Percentiles rank a stretch among this genome's conserved stretches.
phyloP scores from a whole-genome alignment of 163 green algal genomes.

The Scenedesmus sp. region DNA sequence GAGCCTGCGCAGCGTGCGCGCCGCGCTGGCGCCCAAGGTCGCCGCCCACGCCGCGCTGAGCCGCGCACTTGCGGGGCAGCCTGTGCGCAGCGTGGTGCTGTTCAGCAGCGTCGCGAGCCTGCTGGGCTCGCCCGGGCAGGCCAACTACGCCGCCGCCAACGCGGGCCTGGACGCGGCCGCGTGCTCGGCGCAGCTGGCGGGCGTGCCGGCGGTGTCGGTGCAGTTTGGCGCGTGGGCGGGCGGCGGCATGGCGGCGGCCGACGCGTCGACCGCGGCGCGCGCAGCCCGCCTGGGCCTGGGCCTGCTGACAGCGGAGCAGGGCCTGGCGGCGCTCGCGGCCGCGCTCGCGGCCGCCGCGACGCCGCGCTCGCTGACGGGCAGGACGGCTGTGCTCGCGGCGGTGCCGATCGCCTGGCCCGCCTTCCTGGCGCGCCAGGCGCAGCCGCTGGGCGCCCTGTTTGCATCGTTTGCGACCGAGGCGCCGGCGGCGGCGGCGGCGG shows the following conservation, averaged over 20 bases:
- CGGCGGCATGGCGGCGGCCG: constrained; percentile 73
- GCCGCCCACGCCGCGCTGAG: too few relatives aligned
- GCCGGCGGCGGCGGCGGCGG: neutral
- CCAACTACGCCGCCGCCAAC: constrained; percentile 85
- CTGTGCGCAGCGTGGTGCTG: too few relatives aligned
- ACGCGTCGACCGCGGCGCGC: constrained; percentile 59
- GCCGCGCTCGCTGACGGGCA: neutral
- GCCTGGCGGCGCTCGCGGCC: constrained; percentile 56
- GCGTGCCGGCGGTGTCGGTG: constrained; percentile 54
- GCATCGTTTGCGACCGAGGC: neutral
- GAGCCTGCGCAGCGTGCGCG: constrained; percentile 1
- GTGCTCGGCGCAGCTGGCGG: constrained; percentile 27
- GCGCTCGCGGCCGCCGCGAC: constrained; percentile 2
- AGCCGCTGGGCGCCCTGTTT: constrained; percentile 38
- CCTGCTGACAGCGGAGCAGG: constrained; percentile 59
- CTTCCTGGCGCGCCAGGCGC: constrained; percentile 16
- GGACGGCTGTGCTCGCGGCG: neutral
- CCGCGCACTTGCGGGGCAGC: too few relatives aligned
- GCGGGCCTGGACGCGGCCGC: constrained; percentile 55
- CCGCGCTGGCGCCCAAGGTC: constrained; percentile 32
- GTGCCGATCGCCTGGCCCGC: constrained; percentile 18
- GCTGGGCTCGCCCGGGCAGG: constrained; percentile 80
- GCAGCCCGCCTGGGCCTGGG: constrained; percentile 78
- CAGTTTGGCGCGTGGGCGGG: constrained; percentile 90
- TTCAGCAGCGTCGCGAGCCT: constrained; percentile 54